Evolutionary conservation across 2,329 filamentous ascomycete species (phyloP), one percentile per base, ranked within the genome.

Genomic region (Exophiala xenobiotica): DNA sequence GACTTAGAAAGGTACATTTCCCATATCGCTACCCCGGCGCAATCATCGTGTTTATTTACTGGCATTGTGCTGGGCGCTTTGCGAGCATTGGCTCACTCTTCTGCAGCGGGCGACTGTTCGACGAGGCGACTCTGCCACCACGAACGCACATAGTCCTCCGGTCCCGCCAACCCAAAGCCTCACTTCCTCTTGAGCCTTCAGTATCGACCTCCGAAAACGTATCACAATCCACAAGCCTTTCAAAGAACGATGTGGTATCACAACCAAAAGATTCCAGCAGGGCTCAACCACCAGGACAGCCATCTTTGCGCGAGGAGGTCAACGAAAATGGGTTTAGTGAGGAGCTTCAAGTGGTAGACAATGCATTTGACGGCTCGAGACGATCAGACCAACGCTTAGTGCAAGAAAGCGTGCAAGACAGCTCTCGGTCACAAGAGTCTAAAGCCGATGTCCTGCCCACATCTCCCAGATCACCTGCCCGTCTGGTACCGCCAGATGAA

Each of bases 81-180:
- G 51, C 41, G 20, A 16, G 29, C 26, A 27, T 44, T 43, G 22
- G 33, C 55, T 58, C 45, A 58, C 49, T 38, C 14, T 50, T 51
- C 35, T 53, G 43, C 61, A 82, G 80, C 74, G 77, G 78, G 61
- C 78, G 75, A 54, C 73, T 72, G 64, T 83, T 82, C 68, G 71
- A 80, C 65, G 77, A 80, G 66, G 67, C 73, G 58, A 78, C 78
- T 45, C 71, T 81, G 35, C 78, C 75, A 54, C 59, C 66, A 29
- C 65, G 70, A 54, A 63, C 68, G 27, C 64, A 69, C 42, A 37
- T 61, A 57, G 43, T 46, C 19, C 48, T 57, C 43, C 46, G 39
- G 45, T 48, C 49, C 47, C 52, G 57, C 37, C 54, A 52, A 44
- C 51, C 53, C 59, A 49, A 58, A 62, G 61, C 63, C 62, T 65